Evolutionary conservation across 805 yeast genomes (phyloP), one percentile per base, ranked within the genome.

Genomic region (Myxozyma udenii): DNA sequence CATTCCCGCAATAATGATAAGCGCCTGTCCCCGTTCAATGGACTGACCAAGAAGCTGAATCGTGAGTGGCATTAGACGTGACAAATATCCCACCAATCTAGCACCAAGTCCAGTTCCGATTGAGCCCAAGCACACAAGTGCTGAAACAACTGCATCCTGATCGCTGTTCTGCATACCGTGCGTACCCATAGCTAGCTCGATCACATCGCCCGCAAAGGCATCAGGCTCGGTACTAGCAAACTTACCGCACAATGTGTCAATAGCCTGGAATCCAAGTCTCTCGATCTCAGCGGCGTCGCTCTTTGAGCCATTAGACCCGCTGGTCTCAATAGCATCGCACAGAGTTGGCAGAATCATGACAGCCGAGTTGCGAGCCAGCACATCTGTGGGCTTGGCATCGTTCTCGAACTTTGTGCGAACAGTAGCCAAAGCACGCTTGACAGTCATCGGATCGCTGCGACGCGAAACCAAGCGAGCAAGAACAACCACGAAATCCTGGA

Each of bases 61-160:
- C 9, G 86, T 73, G 12, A 88, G 87, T 14, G 89, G 87, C 55
- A 93, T 79, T 64, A 90, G 83, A 67, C 83, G 84, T 28, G 97
- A 87, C 74, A 89, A 86, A 64, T 76, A 79, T 4, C 95, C 90
- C 64, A 93, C 84, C 57, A 84, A 76, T 64, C 88, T 86, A 18
- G 95, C 90, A 47, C 98, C 98, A 41, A 90, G 68, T 22, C 81
- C 78, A 46, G 82, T 79, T 48, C 87, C 78, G 50, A 88, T 40
- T 11, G 61, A 53, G 30, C 87, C 80, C 55, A 87, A 78, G 52
- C 84, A 81, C 60, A 83, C 79, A 51, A 88, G 74, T 0, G 96
- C 79, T 0, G 96, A 78, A 32, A 93, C 78, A 26, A 82, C 73
- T 5, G 87, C 68, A 60, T 85, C 95, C 11, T 83, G 78, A 48